These are phyloP conservation scores for Physcomitrellopsis africana DNA, from an alignment of 225 moss, liverwort and hornwort species.

Conservation along the genomic window DNA sequence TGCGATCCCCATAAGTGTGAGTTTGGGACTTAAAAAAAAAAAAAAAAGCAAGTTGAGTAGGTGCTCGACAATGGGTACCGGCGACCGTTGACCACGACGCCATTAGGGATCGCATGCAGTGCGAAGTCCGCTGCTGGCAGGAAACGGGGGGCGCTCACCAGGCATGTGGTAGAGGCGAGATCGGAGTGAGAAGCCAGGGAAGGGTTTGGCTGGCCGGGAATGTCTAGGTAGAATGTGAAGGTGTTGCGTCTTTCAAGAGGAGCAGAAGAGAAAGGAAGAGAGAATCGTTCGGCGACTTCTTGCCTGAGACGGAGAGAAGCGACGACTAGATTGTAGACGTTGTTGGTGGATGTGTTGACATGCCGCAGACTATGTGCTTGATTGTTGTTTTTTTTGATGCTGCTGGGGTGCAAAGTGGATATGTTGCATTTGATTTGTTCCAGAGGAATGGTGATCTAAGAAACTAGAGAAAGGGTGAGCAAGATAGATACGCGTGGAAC, in stretches of 20 bases:
- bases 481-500: constrained; percentile 6
- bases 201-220: constrained; percentile 14
- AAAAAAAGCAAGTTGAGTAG: too few relatives aligned
- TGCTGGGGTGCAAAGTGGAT: background rate
- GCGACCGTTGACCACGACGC: too few relatives aligned
- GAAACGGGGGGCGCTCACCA: too few relatives aligned
- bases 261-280: too few relatives aligned
- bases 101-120: too few relatives aligned
- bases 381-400: constrained; percentile 17
- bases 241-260: too few relatives aligned
- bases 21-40: too few relatives aligned
- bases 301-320: background rate
- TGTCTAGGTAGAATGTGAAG: constrained; percentile 26
- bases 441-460: background rate
- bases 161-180: too few relatives aligned
- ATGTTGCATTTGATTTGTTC: background rate
- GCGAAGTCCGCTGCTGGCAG: too few relatives aligned
- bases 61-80: too few relatives aligned
- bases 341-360: constrained; percentile 11
- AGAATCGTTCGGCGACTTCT: too few relatives aligned
- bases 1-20: too few relatives aligned
- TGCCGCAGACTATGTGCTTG: constrained; percentile 17
- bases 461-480: background rate
- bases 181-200: constrained; percentile 27
- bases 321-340: background rate